Conservation (phyloP, 1,139 yeast genomes). For the Debaryomycetaceae sp. region DNA sequence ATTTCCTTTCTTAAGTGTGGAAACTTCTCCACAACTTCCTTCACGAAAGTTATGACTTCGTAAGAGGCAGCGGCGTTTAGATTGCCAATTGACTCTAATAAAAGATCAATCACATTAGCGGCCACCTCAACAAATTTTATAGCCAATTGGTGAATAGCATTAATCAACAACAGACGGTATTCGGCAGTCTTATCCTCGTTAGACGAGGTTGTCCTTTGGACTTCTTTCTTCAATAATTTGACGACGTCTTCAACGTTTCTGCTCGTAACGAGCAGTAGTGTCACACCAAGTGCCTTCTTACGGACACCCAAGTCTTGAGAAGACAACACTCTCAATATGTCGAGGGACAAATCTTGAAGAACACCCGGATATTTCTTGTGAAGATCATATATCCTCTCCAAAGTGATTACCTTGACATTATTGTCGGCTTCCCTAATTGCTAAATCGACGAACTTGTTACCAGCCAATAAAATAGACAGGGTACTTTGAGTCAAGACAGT, state of each 20-base stretch:
- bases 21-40: slow-evolving; percentile 91
- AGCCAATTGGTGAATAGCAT: slow-evolving; percentile 88
- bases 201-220: slow-evolving; percentile 64
- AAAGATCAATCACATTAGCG: slow-evolving; percentile 80
- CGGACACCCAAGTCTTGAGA: slow-evolving; percentile 92
- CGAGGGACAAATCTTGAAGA: slow-evolving; percentile 81
- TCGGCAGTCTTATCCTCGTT: slow-evolving; percentile 78
- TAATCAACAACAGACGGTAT: slow-evolving; percentile 84
- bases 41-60: slow-evolving; percentile 84
- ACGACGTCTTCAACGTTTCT: slow-evolving; percentile 95
- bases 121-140: slow-evolving; percentile 88
- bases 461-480: slow-evolving; percentile 67
- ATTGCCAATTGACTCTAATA: slow-evolving; percentile 83
- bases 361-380: slow-evolving; percentile 77
- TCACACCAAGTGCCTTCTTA: slow-evolving; percentile 77
- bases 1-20: slow-evolving; percentile 74
- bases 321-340: slow-evolving; percentile 77
- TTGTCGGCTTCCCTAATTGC: slow-evolving; percentile 91
- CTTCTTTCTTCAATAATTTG: slow-evolving; percentile 85
- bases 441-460: slow-evolving; percentile 79
- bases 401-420: slow-evolving; percentile 87
- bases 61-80: slow-evolving; percentile 82
- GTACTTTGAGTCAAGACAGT: slow-evolving; percentile 70
- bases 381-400: slow-evolving; percentile 75
- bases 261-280: slow-evolving; percentile 73